Percentiles rank a stretch among this genome's conserved stretches.
phyloP scores from a whole-genome alignment of 768 basidiomycete species.

The Tulasnella calospora region DNA sequence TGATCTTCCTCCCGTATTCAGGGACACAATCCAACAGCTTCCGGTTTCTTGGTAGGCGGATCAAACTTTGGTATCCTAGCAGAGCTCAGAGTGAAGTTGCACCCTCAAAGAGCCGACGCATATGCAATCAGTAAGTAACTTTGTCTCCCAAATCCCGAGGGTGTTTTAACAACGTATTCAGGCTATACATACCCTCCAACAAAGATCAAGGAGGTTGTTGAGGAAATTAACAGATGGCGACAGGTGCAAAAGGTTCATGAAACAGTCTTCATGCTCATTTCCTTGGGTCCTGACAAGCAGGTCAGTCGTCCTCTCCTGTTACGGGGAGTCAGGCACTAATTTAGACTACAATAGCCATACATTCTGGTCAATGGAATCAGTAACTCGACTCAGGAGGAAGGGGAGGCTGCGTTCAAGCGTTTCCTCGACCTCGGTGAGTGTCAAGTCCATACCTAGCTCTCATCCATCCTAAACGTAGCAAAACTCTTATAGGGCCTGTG shows the following conservation, averaged over 20 bases:
- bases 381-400: conserved; percentile 5
- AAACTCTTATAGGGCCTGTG: neutral
- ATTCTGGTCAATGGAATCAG: neutral
- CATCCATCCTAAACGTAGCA: neutral
- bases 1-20: neutral
- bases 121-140: conserved; percentile 5
- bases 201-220: conserved; percentile 3
- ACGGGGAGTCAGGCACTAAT: neutral
- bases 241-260: conserved; percentile 4
- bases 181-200: neutral
- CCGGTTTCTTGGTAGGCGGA: neutral
- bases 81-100: conserved; percentile 16
- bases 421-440: conserved; percentile 10
- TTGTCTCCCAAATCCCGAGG: neutral
- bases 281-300: neutral
- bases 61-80: conserved; percentile 21
- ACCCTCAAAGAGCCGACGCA: conserved; percentile 5
- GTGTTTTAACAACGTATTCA: neutral
- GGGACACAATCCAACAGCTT: neutral
- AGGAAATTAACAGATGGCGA: conserved; percentile 4
- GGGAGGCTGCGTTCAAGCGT: neutral
- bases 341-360: neutral
- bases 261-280: neutral
- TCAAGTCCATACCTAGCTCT: neutral
- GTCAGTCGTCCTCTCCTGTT: neutral